phyloP scores from a whole-genome alignment of 192 early-diverging fungal species.

The Coemansia biformis region DNA sequence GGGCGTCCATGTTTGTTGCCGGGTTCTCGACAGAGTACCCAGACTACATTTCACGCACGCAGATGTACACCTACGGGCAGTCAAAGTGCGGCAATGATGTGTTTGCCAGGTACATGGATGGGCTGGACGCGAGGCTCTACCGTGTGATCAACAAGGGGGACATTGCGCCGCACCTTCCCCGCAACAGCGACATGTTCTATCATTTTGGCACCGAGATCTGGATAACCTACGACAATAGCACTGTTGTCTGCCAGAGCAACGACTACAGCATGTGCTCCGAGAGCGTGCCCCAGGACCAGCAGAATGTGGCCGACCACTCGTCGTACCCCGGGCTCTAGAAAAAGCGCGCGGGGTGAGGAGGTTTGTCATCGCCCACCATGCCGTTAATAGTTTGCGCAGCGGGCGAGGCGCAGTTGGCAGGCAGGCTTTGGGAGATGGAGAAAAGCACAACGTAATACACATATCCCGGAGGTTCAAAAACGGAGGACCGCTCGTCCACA shows the following conservation, averaged over 20 bases:
- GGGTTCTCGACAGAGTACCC: constrained; percentile 15
- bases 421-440: too few relatives aligned
- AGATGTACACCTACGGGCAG: constrained; percentile 35
- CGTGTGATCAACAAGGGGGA: constrained; percentile 39
- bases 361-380: too few relatives aligned
- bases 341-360: too few relatives aligned
- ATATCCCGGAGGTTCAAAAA: too few relatives aligned
- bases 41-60: constrained; percentile 4
- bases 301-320: constrained; percentile 15
- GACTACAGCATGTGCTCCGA: constrained; percentile 26
- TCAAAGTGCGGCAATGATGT: constrained; percentile 31
- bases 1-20: constrained; percentile 33
- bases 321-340: constrained; percentile 18
- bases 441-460: too few relatives aligned
- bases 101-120: constrained; percentile 29
- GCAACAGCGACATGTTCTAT: background rate
- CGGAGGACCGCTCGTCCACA: too few relatives aligned
- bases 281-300: constrained; percentile 5
- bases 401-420: too few relatives aligned
- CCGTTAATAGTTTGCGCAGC: too few relatives aligned
- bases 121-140: constrained; percentile 6
- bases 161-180: constrained; percentile 28
- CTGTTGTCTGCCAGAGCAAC: constrained; percentile 11
- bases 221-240: constrained; percentile 7
- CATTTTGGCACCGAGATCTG: constrained; percentile 41